These are phyloP conservation scores for Penicillium silybi DNA, from an alignment of 495 filamentous ascomycete genomes.

Conservation along the genomic window DNA sequence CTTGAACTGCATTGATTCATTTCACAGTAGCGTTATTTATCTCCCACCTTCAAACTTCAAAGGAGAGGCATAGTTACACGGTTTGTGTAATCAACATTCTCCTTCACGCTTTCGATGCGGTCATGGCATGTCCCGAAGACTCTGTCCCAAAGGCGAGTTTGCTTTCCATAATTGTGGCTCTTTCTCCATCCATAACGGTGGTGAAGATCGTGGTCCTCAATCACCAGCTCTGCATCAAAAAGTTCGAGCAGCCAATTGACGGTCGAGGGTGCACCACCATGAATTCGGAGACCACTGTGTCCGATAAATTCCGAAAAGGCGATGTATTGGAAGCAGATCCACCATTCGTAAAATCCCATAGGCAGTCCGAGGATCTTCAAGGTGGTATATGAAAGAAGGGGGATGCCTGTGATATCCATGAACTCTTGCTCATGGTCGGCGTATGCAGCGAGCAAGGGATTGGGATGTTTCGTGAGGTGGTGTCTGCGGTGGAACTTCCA, in stretches of 20 bases:
- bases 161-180: conserved; percentile 30
- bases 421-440: conserved; percentile 30
- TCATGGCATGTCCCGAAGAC: conserved; percentile 28
- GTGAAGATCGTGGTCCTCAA: conserved; percentile 32
- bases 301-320: conserved; percentile 27
- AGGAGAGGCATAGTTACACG: conserved; percentile 23
- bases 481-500: conserved; percentile 29
- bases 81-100: conserved; percentile 26
- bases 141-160: conserved; percentile 28
- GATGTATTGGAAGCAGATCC: conserved; percentile 29
- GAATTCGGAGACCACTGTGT: conserved; percentile 25
- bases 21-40: not conserved
- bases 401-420: conserved; percentile 27
- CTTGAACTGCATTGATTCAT: not conserved
- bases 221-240: conserved; percentile 25
- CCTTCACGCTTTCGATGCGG: conserved; percentile 21
- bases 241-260: conserved; percentile 25
- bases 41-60: conserved; percentile 1
- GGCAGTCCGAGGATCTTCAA: conserved; percentile 20
- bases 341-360: conserved; percentile 31
- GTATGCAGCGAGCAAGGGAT: conserved; percentile 25
- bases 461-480: conserved; percentile 28
- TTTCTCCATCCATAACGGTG: conserved; percentile 30
- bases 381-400: conserved; percentile 22
- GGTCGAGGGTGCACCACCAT: conserved; percentile 22